Conservation (phyloP, 371 early-diverging fungal genomes). For the Cokeromyces recurvatus region DNA sequence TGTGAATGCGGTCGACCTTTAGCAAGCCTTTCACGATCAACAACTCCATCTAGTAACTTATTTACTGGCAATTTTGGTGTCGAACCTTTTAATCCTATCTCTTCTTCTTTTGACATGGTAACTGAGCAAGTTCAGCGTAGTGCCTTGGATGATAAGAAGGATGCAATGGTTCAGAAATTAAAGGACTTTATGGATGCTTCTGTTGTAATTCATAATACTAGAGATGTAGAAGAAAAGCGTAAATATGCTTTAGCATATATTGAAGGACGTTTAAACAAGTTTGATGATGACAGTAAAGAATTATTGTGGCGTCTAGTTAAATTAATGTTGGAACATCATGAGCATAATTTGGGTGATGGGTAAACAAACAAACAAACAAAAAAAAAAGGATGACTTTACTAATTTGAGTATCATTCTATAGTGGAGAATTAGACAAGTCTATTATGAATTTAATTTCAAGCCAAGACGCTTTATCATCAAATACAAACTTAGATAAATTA, state of each 20-base stretch:
- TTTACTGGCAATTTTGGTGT: neutral
- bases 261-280: constrained; percentile 44
- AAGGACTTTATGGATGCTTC: constrained; percentile 10
- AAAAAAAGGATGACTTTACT: neutral
- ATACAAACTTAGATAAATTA: constrained; percentile 38
- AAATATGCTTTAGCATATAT: constrained; percentile 58
- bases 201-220: constrained; percentile 44
- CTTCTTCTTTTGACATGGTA: neutral
- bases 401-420: neutral
- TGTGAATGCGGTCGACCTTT: constrained; percentile 67
- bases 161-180: neutral
- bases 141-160: constrained; percentile 14
- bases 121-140: neutral
- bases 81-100: neutral
- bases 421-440: constrained; percentile 12
- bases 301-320: constrained; percentile 65
- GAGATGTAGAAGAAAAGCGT: constrained; percentile 54
- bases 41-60: constrained; percentile 30
- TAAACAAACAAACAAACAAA: no score
- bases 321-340: constrained; percentile 60
- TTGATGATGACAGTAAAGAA: constrained; percentile 21
- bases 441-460: constrained; percentile 1
- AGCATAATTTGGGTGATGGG: constrained; percentile 34
- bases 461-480: neutral
- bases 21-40: constrained; percentile 40